A percentile compares a stretch with the other conserved stretches of the same genome.
These are phyloP conservation scores for Pyrus bretschneideri DNA, from an alignment of 306 rosid genomes.

Conservation along the genomic window DNA sequence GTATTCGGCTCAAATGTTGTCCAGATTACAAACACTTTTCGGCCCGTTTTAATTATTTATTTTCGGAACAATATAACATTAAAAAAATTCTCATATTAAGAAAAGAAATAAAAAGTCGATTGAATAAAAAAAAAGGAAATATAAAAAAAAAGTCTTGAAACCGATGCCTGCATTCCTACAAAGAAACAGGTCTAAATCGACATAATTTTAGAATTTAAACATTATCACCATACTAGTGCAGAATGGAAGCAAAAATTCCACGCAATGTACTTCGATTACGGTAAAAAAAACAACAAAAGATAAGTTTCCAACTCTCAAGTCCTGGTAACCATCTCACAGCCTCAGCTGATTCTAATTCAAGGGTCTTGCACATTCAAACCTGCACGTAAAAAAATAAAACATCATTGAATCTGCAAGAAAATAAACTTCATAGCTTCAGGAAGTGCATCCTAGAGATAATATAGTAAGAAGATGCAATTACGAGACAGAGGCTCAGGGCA, in stretches of 20 bases:
- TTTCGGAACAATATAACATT: too few relatives aligned
- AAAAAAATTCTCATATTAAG: too few relatives aligned
- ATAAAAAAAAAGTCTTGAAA: not conserved
- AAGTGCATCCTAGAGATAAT: not conserved
- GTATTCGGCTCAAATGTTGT: too few relatives aligned
- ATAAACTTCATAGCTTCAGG: not conserved
- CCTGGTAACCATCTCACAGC: not conserved
- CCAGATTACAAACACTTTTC: too few relatives aligned
- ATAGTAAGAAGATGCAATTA: too few relatives aligned
- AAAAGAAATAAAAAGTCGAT: too few relatives aligned
- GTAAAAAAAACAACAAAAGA: not conserved
- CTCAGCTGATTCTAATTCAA: conserved; percentile 9
- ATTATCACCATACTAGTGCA: not conserved
- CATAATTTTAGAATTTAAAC: not conserved
- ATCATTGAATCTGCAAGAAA: too few relatives aligned
- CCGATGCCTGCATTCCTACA: not conserved
- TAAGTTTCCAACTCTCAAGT: not conserved
- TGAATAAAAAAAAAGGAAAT: too few relatives aligned
- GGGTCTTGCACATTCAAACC: conserved; percentile 43
- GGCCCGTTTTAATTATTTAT: too few relatives aligned
- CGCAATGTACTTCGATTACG: not conserved
- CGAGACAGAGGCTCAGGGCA: too few relatives aligned
- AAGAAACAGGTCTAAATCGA: not conserved
- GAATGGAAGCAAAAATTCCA: not conserved
- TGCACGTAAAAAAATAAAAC: not conserved